Percentiles rank a stretch among this genome's conserved stretches.
These are phyloP conservation scores for Ricinus communis DNA, from an alignment of 345 rosid genomes.

Conservation along the genomic window DNA sequence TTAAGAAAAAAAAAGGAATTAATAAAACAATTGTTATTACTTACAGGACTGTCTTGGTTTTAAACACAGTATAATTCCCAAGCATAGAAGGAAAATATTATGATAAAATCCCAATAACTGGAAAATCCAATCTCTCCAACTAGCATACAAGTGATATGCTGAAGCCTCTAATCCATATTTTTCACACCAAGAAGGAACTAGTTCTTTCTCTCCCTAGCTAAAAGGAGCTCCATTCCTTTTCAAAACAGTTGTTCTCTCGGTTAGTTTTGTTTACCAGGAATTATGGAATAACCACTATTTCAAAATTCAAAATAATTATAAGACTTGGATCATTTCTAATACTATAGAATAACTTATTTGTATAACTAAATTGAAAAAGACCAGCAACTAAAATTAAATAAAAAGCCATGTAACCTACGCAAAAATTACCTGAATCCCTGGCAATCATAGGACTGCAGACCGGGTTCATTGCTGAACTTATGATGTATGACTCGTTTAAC, in stretches of 20 bases:
- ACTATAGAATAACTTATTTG: too few species aligned
- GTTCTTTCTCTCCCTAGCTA: background rate
- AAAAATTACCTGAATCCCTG: slow-evolving; percentile 44
- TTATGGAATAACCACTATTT: background rate
- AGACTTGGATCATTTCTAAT: background rate
- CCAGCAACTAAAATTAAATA: background rate
- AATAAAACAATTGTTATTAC: background rate
- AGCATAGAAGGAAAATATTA: background rate
- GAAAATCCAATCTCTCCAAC: background rate
- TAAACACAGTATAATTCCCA: background rate
- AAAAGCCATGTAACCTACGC: background rate
- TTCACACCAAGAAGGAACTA: background rate
- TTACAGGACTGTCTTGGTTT: background rate
- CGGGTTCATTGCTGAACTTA: slow-evolving; percentile 40
- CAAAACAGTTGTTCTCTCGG: background rate
- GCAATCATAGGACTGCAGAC: slow-evolving; percentile 39
- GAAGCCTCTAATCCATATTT: background rate
- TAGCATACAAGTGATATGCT: background rate
- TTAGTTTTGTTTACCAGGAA: slow-evolving; percentile 1
- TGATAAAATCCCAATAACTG: background rate
- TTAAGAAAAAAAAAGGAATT: background rate
- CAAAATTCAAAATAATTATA: background rate
- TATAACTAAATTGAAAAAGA: background rate
- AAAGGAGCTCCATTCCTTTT: background rate
- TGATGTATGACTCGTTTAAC: slow-evolving; percentile 36